A percentile compares a stretch with the other conserved stretches of the same genome.
Conservation (phyloP, 768 basidiomycete genomes). For the Leccinellum albellum region DNA sequence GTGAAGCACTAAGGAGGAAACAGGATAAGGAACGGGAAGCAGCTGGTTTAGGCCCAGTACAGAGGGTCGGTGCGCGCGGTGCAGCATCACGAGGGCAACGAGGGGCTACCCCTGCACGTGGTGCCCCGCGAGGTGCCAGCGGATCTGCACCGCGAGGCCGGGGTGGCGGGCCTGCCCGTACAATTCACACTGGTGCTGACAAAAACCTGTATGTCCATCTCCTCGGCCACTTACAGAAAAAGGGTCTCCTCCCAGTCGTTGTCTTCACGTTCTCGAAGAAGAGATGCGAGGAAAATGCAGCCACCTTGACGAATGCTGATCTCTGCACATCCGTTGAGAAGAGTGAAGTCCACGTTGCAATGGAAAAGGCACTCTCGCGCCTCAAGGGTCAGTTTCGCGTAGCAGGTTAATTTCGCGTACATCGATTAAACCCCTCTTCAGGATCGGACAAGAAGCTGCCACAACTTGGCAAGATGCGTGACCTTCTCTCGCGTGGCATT, state of each 20-base stretch:
- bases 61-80: constrained; percentile 78
- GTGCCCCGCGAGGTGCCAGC: constrained; percentile 48
- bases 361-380: constrained; percentile 87
- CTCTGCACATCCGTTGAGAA: constrained; percentile 88
- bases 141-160: constrained; percentile 36
- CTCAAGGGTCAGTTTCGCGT: constrained; percentile 67
- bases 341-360: constrained; percentile 92
- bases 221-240: constrained; percentile 81
- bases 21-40: constrained; percentile 99
- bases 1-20: constrained; percentile 84
- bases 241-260: constrained; percentile 85
- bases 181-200: constrained; percentile 68
- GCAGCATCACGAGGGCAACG: constrained; percentile 49
- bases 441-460: constrained; percentile 90
- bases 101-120: constrained; percentile 48
- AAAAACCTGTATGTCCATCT: constrained; percentile 94
- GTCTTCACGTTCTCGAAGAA: constrained; percentile 98
- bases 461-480: constrained; percentile 87
- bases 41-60: constrained; percentile 83
- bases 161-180: constrained; percentile 48
- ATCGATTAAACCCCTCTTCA: constrained; percentile 30
- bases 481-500: constrained; percentile 87
- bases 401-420: neutral
- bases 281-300: constrained; percentile 93
- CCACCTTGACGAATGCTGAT: constrained; percentile 82